Evolutionary conservation across 108 stramenopile species (phyloP).

Genomic region (Cyclotella sp.): DNA sequence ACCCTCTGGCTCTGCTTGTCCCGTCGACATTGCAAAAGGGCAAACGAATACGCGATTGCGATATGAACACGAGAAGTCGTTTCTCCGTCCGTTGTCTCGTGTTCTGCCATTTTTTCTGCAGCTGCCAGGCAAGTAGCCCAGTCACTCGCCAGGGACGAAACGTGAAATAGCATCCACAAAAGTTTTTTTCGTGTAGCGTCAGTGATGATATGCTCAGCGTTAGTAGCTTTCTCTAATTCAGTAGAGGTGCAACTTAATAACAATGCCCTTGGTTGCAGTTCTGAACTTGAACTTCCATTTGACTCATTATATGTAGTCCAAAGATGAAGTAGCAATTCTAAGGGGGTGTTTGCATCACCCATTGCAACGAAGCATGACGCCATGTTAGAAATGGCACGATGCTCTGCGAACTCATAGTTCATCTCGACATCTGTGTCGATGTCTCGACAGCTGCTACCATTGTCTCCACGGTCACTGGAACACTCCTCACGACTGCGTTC

Average conservation of each 20-base stretch:
- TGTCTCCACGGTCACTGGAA: not conserved
- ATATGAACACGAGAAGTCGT: not conserved
- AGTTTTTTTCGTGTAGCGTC: slow-evolving; percentile 6
- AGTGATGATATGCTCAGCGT: not conserved
- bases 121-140: slow-evolving; percentile 45
- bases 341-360: slow-evolving; percentile 40
- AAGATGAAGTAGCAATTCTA: slow-evolving; percentile 46
- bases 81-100: not conserved
- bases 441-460: not conserved
- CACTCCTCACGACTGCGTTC: not conserved
- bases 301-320: slow-evolving; percentile 25
- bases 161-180: slow-evolving; percentile 53
- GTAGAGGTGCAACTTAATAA: slow-evolving; percentile 7
- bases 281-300: not conserved
- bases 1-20: slow-evolving; percentile 11
- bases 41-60: slow-evolving; percentile 33
- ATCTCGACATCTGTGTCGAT: slow-evolving; percentile 41
- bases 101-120: slow-evolving; percentile 29
- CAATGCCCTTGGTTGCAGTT: slow-evolving; percentile 23
- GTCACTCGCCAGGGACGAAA: slow-evolving; percentile 43
- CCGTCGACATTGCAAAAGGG: slow-evolving; percentile 48
- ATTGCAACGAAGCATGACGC: slow-evolving; percentile 45
- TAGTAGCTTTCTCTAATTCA: slow-evolving; percentile 10
- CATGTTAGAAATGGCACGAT: slow-evolving; percentile 43
- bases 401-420: slow-evolving; percentile 14